These are phyloP conservation scores for Simmondsia chinensis DNA, from an alignment of 148 eudicot genomes.

Conservation along the genomic window DNA sequence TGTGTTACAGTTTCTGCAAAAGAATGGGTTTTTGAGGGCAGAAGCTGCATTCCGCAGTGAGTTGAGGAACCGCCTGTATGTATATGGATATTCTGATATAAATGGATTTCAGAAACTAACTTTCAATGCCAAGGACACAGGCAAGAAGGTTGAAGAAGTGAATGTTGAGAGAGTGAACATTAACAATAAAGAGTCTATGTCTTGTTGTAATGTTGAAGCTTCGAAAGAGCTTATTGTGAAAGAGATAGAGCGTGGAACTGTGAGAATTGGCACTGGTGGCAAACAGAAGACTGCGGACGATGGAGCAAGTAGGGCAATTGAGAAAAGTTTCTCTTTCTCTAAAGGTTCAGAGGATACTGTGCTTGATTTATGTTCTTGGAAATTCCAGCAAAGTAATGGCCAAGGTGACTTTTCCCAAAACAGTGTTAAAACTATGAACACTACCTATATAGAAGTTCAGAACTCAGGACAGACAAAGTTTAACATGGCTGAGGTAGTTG, in stretches of 20 bases:
- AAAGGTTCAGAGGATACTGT: conserved; percentile 45
- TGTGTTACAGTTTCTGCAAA: conserved; percentile 56
- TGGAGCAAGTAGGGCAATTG: conserved; percentile 25
- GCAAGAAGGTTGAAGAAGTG: conserved; percentile 25
- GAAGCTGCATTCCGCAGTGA: conserved; percentile 89
- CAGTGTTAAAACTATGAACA: conserved; percentile 15
- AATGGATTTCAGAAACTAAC: conserved; percentile 49
- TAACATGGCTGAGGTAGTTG: conserved; percentile 27
- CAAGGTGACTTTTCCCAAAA: conserved; percentile 25
- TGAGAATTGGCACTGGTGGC: conserved; percentile 39
- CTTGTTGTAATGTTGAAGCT: conserved; percentile 24
- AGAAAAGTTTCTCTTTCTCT: conserved; percentile 40
- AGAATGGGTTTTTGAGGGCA: conserved; percentile 73
- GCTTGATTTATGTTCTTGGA: conserved; percentile 65
- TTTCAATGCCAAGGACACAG: conserved; percentile 31
- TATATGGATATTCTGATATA: conserved; percentile 60
- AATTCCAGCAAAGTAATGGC: conserved; percentile 39
- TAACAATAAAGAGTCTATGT: conserved; percentile 28
- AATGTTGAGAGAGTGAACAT: conserved; percentile 19
- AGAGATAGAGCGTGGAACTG: conserved; percentile 69
- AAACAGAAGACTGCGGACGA: conserved; percentile 30
- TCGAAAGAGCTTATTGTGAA: conserved; percentile 81
- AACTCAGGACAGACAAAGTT: conserved; percentile 21
- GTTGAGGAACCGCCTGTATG: conserved; percentile 52
- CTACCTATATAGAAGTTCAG: conserved; percentile 21